Percentiles rank a stretch among this genome's conserved stretches.
phyloP scores from a whole-genome alignment of 2,329 filamentous ascomycete genomes.

The Fusarium tupiense region DNA sequence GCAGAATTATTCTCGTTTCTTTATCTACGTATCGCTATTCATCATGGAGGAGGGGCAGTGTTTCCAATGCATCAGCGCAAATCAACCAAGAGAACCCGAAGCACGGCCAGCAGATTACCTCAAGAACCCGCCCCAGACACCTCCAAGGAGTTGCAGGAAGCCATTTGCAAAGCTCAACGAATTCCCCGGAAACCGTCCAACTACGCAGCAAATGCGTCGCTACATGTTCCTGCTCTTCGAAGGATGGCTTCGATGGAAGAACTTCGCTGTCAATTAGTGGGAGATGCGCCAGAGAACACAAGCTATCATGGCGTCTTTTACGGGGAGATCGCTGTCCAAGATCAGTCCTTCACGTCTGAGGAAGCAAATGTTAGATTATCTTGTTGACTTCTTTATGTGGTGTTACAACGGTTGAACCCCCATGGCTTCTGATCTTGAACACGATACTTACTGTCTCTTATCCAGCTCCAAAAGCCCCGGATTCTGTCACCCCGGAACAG shows the following conservation, averaged over 20 bases:
- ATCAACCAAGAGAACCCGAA: background rate
- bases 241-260: background rate
- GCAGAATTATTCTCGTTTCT: background rate
- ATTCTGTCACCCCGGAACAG: background rate
- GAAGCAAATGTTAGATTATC: too few species aligned
- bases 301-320: background rate
- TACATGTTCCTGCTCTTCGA: background rate
- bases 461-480: background rate
- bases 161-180: background rate
- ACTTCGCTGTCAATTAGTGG: background rate
- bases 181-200: background rate
- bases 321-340: background rate
- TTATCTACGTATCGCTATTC: too few species aligned
- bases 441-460: background rate
- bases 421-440: background rate
- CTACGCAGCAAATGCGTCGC: background rate
- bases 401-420: background rate
- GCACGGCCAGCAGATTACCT: background rate
- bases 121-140: background rate
- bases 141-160: background rate
- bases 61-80: background rate
- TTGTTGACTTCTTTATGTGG: background rate
- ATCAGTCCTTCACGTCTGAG: background rate
- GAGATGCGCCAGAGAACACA: background rate
- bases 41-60: background rate